Evolutionary conservation across 768 basidiomycete genomes (phyloP), one percentile per base, ranked within the genome.

Genomic region (Macrolepiota dolichaula): DNA sequence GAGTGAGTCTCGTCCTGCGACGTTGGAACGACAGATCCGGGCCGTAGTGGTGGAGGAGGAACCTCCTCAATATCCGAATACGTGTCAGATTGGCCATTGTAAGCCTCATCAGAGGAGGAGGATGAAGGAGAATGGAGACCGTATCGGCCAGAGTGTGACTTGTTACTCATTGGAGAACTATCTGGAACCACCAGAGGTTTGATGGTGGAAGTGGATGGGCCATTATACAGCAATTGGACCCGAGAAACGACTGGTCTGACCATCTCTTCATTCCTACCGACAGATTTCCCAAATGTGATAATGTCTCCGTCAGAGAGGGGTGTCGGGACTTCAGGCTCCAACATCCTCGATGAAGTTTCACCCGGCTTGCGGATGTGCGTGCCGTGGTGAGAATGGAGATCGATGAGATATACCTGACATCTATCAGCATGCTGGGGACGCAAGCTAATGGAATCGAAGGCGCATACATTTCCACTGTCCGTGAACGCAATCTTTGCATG

Each of bases 401-500:
- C 91, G 63, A 84, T 81, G 69, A 92, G 72, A 67, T 86, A 88
- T 11, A 82, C 85, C 91, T 91, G 70, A n/a, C 51, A 63, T 56
- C 32, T 53, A 69, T 63, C 53, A 65, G 63, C 58, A 51, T 57
- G 42, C 65, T 59, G 67, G 49, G 61, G 36, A 65, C 36, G 37
- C 51, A 61, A 66, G 66, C 58, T 40, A 27, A 51, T 37, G 22
- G 32, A 49, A 55, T 49, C 51, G 19, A 57, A 25, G 56, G 59
- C 61, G 67, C 80, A 64, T 81, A 91, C 90, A 76, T 83, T 81
- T 50, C 89, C 88, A 63, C 79, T 81, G 66, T 89, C 86, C 4
- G 86, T 79, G 71, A 92, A 87, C 22, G 81, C 79, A 62, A 93
- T 85, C 79, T 85, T 89, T 59, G 91, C 90, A 75, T 93, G 91